Evolutionary conservation across 306 rosid species (phyloP), one percentile per base, ranked within the genome.

Genomic region (Echinosophora koreensis): DNA sequence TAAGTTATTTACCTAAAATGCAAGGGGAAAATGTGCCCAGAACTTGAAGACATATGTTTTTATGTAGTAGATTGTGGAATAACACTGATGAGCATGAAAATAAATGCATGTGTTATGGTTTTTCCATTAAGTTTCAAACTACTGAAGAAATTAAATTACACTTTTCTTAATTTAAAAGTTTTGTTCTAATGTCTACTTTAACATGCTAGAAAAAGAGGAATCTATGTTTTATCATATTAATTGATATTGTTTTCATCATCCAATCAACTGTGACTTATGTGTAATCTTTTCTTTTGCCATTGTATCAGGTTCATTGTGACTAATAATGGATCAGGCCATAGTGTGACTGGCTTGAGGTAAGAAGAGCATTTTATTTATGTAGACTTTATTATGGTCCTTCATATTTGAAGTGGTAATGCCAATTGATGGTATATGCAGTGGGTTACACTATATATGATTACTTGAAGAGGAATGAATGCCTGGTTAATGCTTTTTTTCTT

Each of bases 311-410:
- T 95, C 86, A 95, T 95, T 56, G 92, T 92, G 56, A 95, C 97
- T 57, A 92, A 92, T 81, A 86, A 89, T 69, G 97, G 98, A 46
- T 89, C 97, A 4, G 98, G 98, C 49, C 98, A 92, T 81, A 87
- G 73, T 5, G 81, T 88, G 46, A 76, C 88, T 68, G 97, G 97
- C 69, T 68, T 92, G 86, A 90, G 98, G 97, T 92, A 82, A 84
- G 76, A 34, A 73, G 61, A 69, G 56, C 58, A 46, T 39, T 69
- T 71, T 64, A 66, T 70, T 39, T 66, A 32, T 59, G 14, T 12
- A 28, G 65, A 42, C 70, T 6, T 60, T 57, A 75, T 49, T 59
- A 0, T 63, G 46, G 14, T 68, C 63, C 56, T 57, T 81, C 64
- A 55, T 52, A 37, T 61, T 75, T 71, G 66, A 44, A 37, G 39